These are phyloP conservation scores for Venustampulla echinocandica DNA, from an alignment of 495 filamentous ascomycete species.

Conservation along the genomic window DNA sequence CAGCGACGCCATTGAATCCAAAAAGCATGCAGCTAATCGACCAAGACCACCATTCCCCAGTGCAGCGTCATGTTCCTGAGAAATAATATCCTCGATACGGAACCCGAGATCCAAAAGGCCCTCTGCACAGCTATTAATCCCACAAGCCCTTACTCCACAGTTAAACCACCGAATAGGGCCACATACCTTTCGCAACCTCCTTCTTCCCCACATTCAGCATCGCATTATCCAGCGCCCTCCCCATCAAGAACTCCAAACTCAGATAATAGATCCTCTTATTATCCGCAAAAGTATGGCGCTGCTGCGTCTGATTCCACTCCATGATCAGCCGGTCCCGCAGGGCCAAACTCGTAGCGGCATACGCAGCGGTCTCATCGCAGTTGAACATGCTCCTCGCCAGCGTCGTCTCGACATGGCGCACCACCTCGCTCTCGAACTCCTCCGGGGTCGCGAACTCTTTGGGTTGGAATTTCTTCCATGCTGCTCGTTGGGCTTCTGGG, in stretches of 20 bases:
- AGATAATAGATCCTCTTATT: slow-evolving; percentile 94
- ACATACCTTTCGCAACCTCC: slow-evolving; percentile 64
- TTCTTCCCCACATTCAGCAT: slow-evolving; percentile 94
- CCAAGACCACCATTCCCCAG: slow-evolving; percentile 94
- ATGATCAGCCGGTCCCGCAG: slow-evolving; percentile 89
- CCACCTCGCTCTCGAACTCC: slow-evolving; percentile 64
- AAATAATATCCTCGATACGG: slow-evolving; percentile 91
- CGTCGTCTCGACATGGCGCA: slow-evolving; percentile 93
- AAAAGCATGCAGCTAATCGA: slow-evolving; percentile 89
- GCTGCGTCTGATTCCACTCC: slow-evolving; percentile 96
- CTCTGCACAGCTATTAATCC: slow-evolving; percentile 30
- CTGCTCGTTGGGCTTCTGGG: slow-evolving; percentile 78
- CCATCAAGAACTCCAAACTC: slow-evolving; percentile 96
- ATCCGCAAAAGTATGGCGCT: slow-evolving; percentile 83
- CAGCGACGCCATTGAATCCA: slow-evolving; percentile 88
- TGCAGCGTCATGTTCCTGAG: slow-evolving; percentile 92
- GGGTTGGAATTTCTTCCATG: slow-evolving; percentile 73
- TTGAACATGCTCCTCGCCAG: slow-evolving; percentile 95
- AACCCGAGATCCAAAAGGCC: slow-evolving; percentile 86
- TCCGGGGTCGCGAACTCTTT: slow-evolving; percentile 64
- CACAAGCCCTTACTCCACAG: background rate
- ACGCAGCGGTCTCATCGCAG: slow-evolving; percentile 91
- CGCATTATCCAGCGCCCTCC: slow-evolving; percentile 90
- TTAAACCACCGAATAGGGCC: background rate
- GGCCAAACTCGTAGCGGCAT: slow-evolving; percentile 81